Conservation (phyloP, 2,329 filamentous ascomycete species). For the Sarocladium brachiariae region DNA sequence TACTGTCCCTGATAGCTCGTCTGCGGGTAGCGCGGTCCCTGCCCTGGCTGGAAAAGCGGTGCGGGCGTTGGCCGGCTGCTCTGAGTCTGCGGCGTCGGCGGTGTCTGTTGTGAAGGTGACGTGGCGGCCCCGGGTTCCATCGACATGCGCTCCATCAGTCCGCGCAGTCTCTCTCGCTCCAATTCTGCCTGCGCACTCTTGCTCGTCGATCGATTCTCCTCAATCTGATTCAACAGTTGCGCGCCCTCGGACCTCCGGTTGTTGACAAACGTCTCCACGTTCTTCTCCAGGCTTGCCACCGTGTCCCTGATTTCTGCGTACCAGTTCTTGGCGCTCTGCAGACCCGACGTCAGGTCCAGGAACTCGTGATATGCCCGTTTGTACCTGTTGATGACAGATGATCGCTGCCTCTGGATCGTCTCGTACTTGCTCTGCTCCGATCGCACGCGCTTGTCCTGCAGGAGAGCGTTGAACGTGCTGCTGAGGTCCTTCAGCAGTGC, state of each 20-base stretch:
- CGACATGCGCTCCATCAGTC: constrained; percentile 92
- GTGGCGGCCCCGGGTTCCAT: constrained; percentile 55
- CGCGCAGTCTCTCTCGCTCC: constrained; percentile 79
- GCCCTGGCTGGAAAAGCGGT: constrained; percentile 42
- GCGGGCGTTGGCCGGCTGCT: constrained; percentile 26
- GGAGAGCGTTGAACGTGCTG: constrained; percentile 72
- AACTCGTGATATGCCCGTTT: constrained; percentile 90
- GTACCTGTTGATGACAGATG: constrained; percentile 76
- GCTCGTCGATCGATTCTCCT: constrained; percentile 63
- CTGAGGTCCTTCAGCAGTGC: constrained; percentile 93
- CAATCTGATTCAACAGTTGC: constrained; percentile 81
- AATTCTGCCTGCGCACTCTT: constrained; percentile 61
- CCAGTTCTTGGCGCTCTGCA: constrained; percentile 84
- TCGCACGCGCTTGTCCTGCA: constrained; percentile 90
- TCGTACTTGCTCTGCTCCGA: constrained; percentile 96
- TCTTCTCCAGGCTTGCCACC: constrained; percentile 85
- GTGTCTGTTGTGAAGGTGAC: constrained; percentile 24
- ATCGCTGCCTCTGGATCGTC: constrained; percentile 73
- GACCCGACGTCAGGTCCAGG: constrained; percentile 76
- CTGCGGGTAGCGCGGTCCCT: constrained; percentile 40
- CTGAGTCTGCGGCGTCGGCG: constrained; percentile 13
- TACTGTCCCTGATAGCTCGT: constrained; percentile 47
- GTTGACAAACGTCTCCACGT: constrained; percentile 94
- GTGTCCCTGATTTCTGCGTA: constrained; percentile 95
- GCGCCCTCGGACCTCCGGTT: constrained; percentile 88